Evolutionary conservation across 2,329 filamentous ascomycete species (phyloP).

Genomic region (Talaromyces verruculosus): DNA sequence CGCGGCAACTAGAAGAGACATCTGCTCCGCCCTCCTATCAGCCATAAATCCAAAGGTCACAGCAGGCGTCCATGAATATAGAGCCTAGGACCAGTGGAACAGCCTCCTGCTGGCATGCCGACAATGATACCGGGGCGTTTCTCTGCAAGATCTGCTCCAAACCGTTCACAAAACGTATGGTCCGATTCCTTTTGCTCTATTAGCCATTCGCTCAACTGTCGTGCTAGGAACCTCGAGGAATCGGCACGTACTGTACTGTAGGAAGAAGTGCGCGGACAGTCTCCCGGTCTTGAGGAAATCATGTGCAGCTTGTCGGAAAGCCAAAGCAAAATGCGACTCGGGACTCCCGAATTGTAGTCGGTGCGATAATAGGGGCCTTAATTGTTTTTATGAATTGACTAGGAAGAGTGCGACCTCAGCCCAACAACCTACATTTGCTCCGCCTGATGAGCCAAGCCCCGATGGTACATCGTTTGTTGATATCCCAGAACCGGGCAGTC

Average conservation of each 20-base stretch:
- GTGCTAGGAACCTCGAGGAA: neutral
- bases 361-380: neutral
- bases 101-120: neutral
- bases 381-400: neutral
- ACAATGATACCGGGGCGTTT: neutral
- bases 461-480: neutral
- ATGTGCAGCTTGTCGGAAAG: slow-evolving; percentile 3
- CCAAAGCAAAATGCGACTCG: neutral
- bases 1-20: neutral
- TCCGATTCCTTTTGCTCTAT: neutral
- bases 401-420: neutral
- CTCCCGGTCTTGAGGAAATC: neutral
- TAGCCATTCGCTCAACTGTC: neutral
- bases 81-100: neutral
- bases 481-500: neutral
- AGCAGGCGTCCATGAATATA: neutral
- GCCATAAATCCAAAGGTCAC: neutral
- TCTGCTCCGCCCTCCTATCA: neutral
- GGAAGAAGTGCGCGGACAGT: neutral
- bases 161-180: neutral
- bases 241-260: neutral
- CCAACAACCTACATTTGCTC: neutral
- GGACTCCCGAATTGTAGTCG: neutral
- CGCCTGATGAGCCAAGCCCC: neutral
- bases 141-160: slow-evolving; percentile 5